These are phyloP conservation scores for Westerdykella sp. DNA, from an alignment of 2,329 filamentous ascomycete genomes.

Conservation along the genomic window DNA sequence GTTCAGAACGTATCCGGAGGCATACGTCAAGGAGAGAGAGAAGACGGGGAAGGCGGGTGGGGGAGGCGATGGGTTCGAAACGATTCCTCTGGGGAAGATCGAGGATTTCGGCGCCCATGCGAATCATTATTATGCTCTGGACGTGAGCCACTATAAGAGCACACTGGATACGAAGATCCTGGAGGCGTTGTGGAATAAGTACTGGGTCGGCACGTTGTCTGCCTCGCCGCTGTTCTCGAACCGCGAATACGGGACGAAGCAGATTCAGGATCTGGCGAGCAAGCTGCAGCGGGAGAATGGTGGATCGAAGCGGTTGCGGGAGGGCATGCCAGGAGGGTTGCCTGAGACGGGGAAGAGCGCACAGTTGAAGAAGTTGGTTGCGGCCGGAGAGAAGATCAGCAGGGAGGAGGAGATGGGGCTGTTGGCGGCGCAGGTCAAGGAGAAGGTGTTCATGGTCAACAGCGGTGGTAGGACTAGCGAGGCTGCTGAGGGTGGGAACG, in stretches of 20 bases:
- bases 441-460: conserved; percentile 48
- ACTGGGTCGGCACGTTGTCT: conserved; percentile 94
- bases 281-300: conserved; percentile 66
- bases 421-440: conserved; percentile 58
- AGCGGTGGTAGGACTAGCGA: conserved; percentile 1
- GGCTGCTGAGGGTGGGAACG: conserved; percentile 10
- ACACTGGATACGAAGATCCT: conserved; percentile 81
- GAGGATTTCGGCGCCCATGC: conserved; percentile 94
- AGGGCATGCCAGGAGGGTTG: conserved; percentile 11
- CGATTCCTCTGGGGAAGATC: conserved; percentile 86
- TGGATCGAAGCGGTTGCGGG: conserved; percentile 32
- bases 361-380: conserved; percentile 55
- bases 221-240: conserved; percentile 87
- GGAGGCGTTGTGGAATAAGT: conserved; percentile 94
- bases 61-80: conserved; percentile 56
- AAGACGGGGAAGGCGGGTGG: conserved; percentile 27
- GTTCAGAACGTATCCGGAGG: conserved; percentile 81
- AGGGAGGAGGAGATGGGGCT: conserved; percentile 58
- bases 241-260: conserved; percentile 85
- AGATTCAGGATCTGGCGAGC: conserved; percentile 78
- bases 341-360: conserved; percentile 37
- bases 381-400: conserved; percentile 56
- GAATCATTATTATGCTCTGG: conserved; percentile 81
- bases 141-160: conserved; percentile 92
- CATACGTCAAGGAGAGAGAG: conserved; percentile 49